phyloP scores from a whole-genome alignment of 2,329 filamentous ascomycete genomes.

The Tolypocladium amazonense region DNA sequence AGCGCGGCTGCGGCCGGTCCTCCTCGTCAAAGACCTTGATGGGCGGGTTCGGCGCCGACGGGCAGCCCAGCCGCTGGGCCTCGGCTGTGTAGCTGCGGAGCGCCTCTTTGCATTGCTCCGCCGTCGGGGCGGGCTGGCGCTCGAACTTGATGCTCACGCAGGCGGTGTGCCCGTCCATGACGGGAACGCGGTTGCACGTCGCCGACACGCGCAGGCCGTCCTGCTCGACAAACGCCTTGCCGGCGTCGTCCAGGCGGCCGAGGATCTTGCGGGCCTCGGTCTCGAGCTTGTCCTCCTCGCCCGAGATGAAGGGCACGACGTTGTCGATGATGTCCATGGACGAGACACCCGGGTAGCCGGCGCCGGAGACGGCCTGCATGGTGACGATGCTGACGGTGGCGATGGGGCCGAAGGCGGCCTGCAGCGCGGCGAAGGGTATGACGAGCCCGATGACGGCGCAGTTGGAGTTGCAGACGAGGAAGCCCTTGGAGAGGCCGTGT shows the following conservation, averaged over 20 bases:
- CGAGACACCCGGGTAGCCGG: constrained; percentile 80
- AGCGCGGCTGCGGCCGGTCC: constrained; percentile 80
- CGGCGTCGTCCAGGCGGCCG: constrained; percentile 58
- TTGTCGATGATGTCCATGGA: constrained; percentile 97
- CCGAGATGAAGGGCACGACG: constrained; percentile 83
- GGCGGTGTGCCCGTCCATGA: constrained; percentile 91
- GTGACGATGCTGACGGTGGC: constrained; percentile 72
- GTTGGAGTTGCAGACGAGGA: constrained; percentile 96
- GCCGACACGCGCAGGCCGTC: constrained; percentile 65
- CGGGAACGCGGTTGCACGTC: constrained; percentile 88
- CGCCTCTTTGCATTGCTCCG: constrained; percentile 67
- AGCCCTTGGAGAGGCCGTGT: constrained; percentile 67
- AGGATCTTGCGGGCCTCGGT: constrained; percentile 93
- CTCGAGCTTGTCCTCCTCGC: constrained; percentile 94
- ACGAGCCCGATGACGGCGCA: constrained; percentile 95
- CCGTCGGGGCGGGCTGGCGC: constrained; percentile 61
- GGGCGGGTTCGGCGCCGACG: constrained; percentile 69
- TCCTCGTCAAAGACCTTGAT: constrained; percentile 86
- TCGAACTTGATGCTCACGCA: constrained; percentile 82
- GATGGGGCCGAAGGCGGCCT: constrained; percentile 76
- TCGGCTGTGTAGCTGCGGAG: constrained; percentile 75
- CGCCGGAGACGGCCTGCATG: constrained; percentile 88
- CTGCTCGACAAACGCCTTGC: constrained; percentile 70
- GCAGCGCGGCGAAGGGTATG: constrained; percentile 85
- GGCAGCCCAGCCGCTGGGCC: constrained; percentile 72